Base-by-base conservation (phyloP, 169 alveolate species). In the Babesia divergens region DNA sequence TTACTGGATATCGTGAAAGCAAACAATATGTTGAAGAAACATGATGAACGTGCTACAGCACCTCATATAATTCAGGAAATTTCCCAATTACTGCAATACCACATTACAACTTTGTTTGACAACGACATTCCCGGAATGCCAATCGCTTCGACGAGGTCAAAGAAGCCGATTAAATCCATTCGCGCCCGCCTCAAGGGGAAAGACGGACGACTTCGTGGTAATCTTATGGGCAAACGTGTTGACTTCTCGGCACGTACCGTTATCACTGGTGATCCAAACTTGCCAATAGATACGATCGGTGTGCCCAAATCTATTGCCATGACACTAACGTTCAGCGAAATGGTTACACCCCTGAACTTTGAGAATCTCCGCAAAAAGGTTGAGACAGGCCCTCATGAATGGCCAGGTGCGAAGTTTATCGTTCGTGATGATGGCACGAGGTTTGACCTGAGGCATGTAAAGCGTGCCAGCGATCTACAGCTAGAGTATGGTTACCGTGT, bases 201-300 rank as follows among this genome's bases (percentile, higher is more conserved):
- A 84, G 99, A 97, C 88, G 99, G 99, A 3, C 89, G 99, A 60
- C 59, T 98, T 22, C 91, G 99, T 79, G 99, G 99, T 35, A 97
- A 98, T 91, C 85, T 98, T 60, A 98, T 98, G 99, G 99, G 99
- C 22, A 98, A 98, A 90, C 92, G 99, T 76, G 99, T 97, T 0
- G 99, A 98, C 82, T 97, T 96, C 77, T 96, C 99, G 42, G 99
- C 99, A 35, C 91, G 99, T 82, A 95, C 99, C 29, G 99, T 98
- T 51, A 98, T 98, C 58, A 95, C 99, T 6, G 99, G 99, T 11
- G 99, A 98, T 86, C 99, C 99, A 13, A 97, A 95, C 90, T 84
- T 98, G 46, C 90, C 93, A 42, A 95, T 97, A 18, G 92, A 90
- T 46, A 92, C 95, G 72, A 95, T 98, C 28, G 99, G 99, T 32